These are phyloP conservation scores for Paramecium tetraurelia DNA, from an alignment of 73 alveolate species.

Conservation along the genomic window DNA sequence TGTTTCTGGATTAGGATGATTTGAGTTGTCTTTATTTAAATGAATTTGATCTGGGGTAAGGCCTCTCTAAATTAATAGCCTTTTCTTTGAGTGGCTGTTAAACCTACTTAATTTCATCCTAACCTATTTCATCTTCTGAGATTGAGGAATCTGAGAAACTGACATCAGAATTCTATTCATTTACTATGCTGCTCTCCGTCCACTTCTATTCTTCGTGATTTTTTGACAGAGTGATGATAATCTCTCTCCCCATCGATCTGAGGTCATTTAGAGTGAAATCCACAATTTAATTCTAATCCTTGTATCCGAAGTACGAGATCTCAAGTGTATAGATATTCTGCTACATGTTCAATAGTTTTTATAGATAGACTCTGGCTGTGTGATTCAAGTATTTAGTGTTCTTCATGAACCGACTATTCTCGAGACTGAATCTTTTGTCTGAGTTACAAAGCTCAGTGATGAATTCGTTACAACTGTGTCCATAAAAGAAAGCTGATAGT, in stretches of 20 bases:
- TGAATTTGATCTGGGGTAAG: not conserved
- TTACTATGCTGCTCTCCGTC: not conserved
- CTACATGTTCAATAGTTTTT: not conserved
- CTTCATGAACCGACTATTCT: conserved; percentile 15
- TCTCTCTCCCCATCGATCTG: not conserved
- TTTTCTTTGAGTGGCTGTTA: not conserved
- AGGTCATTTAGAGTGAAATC: conserved; percentile 21
- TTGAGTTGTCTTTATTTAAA: not conserved
- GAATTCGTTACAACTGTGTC: conserved; percentile 43
- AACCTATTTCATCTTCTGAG: not conserved
- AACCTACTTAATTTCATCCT: not conserved
- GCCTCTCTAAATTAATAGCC: not conserved
- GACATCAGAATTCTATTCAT: not conserved
- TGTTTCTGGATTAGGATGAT: not conserved
- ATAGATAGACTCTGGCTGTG: conserved; percentile 10
- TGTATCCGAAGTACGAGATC: conserved; percentile 3
- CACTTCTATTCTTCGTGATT: not conserved
- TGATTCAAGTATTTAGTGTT: not conserved
- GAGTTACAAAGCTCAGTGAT: not conserved
- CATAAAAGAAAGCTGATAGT: conserved; percentile 74
- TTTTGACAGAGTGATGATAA: not conserved
- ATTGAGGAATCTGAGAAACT: not conserved
- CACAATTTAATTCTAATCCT: not conserved
- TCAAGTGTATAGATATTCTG: not conserved
- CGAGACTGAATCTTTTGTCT: conserved; percentile 2